Base-by-base conservation (phyloP, 2,329 filamentous ascomycete species). In the Claviceps purpurea region DNA sequence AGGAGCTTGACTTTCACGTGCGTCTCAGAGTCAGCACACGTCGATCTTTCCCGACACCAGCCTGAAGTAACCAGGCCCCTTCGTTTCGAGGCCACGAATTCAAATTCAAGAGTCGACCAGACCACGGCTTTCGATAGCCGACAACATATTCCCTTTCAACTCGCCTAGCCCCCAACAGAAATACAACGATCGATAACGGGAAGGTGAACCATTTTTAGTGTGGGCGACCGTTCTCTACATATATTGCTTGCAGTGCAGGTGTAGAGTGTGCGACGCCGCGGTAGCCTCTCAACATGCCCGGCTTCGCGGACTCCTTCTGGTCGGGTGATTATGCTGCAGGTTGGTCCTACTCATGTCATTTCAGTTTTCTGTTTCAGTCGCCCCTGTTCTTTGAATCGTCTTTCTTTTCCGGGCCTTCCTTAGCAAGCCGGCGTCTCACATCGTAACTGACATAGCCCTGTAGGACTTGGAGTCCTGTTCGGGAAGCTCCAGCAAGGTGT, bases 301-400 rank as follows among this genome's bases (percentile, higher is more conserved):
- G 87, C 62, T 97, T 98, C 71, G 84, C 89, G 60, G 89, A 91
- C 72, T 95, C 90, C 49, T 97, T 98, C 73, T 98, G 93, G 93
- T 95, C 93, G 56, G 81, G 82, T 66, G 93, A 98, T 78, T 97
- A 97, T 77, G 91, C 91, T 67, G 89, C 87, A 75, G 90, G 86
- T 87, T 73, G 67, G 78, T 64, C 26, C 39, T 20, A 16, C 7
- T 6, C 3, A 34, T 3, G 13, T 37, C 8, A 41, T 13, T 10
- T 40, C 5, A 4, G 30, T 8, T 16, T 22, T 47, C n/a, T 13
- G 11, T 13, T 39, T 4, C 7, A 34, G 30, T 34, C 30, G 30
- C 16, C n/a, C 18, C 11, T 4, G 6, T 5, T 14, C 3, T 10
- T 22, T 11, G 18, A 24, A 5, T 13, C 22, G 2, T 22, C 22